Base-by-base conservation (phyloP, 352 stramenopile genomes). In the Phytophthora europaea region DNA sequence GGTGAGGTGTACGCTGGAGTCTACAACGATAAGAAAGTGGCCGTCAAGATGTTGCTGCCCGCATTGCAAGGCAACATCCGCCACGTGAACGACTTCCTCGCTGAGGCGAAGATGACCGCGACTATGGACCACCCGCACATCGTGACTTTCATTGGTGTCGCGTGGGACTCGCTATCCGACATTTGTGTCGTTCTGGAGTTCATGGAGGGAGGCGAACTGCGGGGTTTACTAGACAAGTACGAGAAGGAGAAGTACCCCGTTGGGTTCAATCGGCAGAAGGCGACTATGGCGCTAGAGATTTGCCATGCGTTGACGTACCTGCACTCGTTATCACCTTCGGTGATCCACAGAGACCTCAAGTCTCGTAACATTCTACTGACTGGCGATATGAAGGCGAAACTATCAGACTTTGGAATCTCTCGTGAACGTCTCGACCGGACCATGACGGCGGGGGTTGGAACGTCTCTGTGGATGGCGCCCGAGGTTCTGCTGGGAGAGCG, bases 371-470 rank as follows among this genome's bases (percentile, higher is more conserved):
- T 91, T 47, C 56, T 91, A 54, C 67, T 90, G n/a, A 76, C 88
- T 63, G 50, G 73, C 6, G 64, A 79, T 18, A 50, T 84, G 63
- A 76, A 80, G 20, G 83, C 85, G 8, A 92, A 92, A 55, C 68
- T 92, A 23, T 88, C 80, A 0, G 85, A 92, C 70, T 92, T 91
- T 68, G 85, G 85, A 6, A 76, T 92, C 15, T 89, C 80, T 10
- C 65, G 75, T 6, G 54, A 70, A 33, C 61, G 64, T 22, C 53
- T 73, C 0, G 69, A 77, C 4, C 43, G 73, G 3, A 81, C 70
- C 3, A 87, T 88, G 80, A 85, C 72, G 2, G 61, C 70, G 12
- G 71, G 76, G 9, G 75, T 88, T n/a, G 86, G 84, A 3, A 93
- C 86, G 0, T 84, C 82, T 6, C 78, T 84, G 22, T 92, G 86